Evolutionary conservation across 495 filamentous ascomycete species (phyloP), one percentile per base, ranked within the genome.

Genomic region (Bathelium albidoporum): DNA sequence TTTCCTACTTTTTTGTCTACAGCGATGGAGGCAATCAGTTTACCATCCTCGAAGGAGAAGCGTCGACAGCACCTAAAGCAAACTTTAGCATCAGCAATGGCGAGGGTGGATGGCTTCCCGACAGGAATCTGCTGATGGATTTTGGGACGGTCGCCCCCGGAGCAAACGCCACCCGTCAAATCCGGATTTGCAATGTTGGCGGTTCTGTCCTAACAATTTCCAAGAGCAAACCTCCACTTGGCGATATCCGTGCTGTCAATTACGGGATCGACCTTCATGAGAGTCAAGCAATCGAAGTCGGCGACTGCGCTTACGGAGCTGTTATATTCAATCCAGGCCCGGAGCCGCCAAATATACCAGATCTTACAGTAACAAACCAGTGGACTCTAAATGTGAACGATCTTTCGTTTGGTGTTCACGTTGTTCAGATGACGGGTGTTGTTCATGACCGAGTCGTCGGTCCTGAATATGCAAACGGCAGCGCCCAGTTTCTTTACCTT

Each of bases 381-480:
- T 78, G 77, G 77, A 77, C 72, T 18, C 62, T 78, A 29, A 79
- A 79, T 64, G 72, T 72, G 10, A 71, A 77, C 64, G 77, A 80
- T 61, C 64, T 75, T 1, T 69, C 66, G 18, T 74, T 75, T 58
- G 70, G 72, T 43, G 69, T 75, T 20, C 73, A 76, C 52, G 66
- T 72, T 1, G 67, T 76, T 16, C 59, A 71, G 61, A 70, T 73
- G 31, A 69, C 69, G 32, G 73, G 76, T 2, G 73, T 67, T 5
- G 59, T 73, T 7, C 44, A 67, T 1, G 43, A 55, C 28, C 59
- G 60, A 12, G 63, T 71, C 49, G 69, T 73, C 20, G 74, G 73
- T 2, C 73, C 74, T 1, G 64, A 64, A 20, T 65, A 71, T 39
- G 24, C 59, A 2, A 70, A 71, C 53, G 73, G 73, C 22, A 68